Evolutionary conservation across 2,329 filamentous ascomycete species (phyloP), one percentile per base, ranked within the genome.

Genomic region (Ceratocystis cubensis): DNA sequence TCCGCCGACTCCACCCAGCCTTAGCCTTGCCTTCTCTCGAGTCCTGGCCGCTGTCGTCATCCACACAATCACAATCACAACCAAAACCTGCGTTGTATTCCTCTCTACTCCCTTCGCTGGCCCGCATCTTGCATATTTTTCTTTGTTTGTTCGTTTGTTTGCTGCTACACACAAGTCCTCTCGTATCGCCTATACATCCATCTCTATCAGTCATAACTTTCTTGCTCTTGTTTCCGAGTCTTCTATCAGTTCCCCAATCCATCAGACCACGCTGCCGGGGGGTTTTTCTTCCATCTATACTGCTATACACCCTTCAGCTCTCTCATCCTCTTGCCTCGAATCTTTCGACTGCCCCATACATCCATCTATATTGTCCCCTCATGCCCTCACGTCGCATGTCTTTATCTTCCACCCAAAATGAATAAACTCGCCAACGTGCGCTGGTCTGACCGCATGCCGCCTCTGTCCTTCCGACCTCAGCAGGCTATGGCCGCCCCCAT

Each of bases 341-440:
- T 53, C 6, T 10, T 48, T 22, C 46, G 17, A 48, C 22, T 22
- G 22, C 48, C 48, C 6, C n/a, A 61, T 33, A 28, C 28, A 41
- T 41, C 37, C 15, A 15, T 20, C 41, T 41, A 7, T 20, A 25
- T 41, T 62, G 22, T 57, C 22, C 20, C 41, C 48, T 67, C 28
- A 61, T 61, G 53, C 61, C 53, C 56, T 30, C 33, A 20, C 56
- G 37, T 61, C 68, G 63, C 62, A 69, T 66, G 67, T 63, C 61
- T 65, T 48, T 61, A 20, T 63, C 33, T 20, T 44, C 62, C 53
- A 64, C 61, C 70, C 81, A 85, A 73, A 74, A 87, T 87, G 84
- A 87, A 87, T 78, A 87, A 87, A 78, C 76, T 87, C 76, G 82
- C 83, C 75, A 86, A 85, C 74, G 86, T 87, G 84, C 83, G 84